Percentiles rank a stretch among this genome's conserved stretches.
Evolutionary conservation across 495 filamentous ascomycete genomes (phyloP).

Genomic region (Amphirosellinia nigrospora): DNA sequence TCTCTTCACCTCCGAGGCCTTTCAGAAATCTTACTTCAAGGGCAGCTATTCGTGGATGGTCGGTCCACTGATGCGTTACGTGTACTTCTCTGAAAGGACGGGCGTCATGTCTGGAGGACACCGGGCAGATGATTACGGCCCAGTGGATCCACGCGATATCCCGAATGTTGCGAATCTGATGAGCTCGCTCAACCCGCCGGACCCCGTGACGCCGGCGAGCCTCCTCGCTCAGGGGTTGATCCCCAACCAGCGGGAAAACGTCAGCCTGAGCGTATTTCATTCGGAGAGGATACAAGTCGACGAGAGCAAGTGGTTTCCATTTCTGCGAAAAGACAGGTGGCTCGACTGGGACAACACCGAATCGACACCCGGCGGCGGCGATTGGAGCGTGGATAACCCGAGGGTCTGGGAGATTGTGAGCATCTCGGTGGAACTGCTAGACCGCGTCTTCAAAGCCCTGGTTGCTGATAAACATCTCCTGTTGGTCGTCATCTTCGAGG

Average conservation of each 20-base stretch:
- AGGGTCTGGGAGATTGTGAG: constrained; percentile 1
- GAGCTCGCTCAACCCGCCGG: neutral
- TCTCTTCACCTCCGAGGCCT: neutral
- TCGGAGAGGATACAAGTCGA: constrained; percentile 4
- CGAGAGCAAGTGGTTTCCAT: constrained; percentile 6
- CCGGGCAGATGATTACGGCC: neutral
- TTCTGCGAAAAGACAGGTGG: constrained; percentile 18
- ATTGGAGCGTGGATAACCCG: constrained; percentile 21
- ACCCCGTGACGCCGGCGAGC: neutral
- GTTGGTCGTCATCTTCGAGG: neutral
- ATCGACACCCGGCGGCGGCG: neutral
- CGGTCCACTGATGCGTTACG: neutral
- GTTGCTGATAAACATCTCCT: constrained; percentile 10
- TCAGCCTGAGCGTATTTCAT: neutral
- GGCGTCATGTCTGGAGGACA: constrained; percentile 13
- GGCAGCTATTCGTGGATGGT: neutral
- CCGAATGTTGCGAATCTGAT: neutral
- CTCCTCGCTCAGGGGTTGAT: no score
- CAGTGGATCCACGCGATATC: neutral
- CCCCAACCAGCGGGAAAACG: no score
- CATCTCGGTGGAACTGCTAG: constrained; percentile 13
- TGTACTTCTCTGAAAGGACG: constrained; percentile 1
- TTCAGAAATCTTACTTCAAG: neutral
- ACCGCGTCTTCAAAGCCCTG: constrained; percentile 3
- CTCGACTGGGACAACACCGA: neutral